Percentiles rank a stretch among this genome's conserved stretches.
These are phyloP conservation scores for Pisolithus thermaeus DNA, from an alignment of 1,284 basidiomycete genomes.

Conservation along the genomic window DNA sequence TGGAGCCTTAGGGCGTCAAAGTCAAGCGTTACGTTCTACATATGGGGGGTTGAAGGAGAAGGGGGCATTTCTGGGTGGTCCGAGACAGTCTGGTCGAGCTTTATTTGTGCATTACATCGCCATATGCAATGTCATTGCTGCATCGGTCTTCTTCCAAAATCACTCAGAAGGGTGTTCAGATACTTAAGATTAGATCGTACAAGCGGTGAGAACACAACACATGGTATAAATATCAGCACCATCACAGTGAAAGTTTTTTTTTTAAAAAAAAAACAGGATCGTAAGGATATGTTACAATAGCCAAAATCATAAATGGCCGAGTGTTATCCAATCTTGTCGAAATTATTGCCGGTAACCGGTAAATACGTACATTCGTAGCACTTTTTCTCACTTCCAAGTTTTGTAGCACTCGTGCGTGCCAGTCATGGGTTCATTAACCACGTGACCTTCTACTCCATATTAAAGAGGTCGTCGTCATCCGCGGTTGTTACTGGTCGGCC, in stretches of 20 bases:
- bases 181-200: not conserved
- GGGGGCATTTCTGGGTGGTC: not conserved
- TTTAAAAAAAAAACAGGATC: not conserved
- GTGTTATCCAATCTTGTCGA: slow-evolving; percentile 24
- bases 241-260: too few species aligned
- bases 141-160: not conserved
- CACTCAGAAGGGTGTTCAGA: not conserved
- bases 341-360: slow-evolving; percentile 27
- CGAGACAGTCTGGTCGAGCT: not conserved
- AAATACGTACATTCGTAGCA: slow-evolving; percentile 20
- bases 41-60: not conserved
- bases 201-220: slow-evolving; percentile 1
- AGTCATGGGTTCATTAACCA: not conserved
- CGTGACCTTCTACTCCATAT: slow-evolving; percentile 46
- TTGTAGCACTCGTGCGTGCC: not conserved
- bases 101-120: not conserved
- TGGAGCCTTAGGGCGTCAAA: slow-evolving; percentile 3
- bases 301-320: slow-evolving; percentile 17
- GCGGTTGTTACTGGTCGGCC: slow-evolving; percentile 51
- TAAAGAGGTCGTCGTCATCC: slow-evolving; percentile 63
- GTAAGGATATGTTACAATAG: slow-evolving; percentile 7
- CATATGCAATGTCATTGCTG: not conserved
- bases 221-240: slow-evolving; percentile 25
- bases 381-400: not conserved
- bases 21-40: not conserved